phyloP scores from a whole-genome alignment of 75 land plant genomes.

The Gnetum montanum region DNA sequence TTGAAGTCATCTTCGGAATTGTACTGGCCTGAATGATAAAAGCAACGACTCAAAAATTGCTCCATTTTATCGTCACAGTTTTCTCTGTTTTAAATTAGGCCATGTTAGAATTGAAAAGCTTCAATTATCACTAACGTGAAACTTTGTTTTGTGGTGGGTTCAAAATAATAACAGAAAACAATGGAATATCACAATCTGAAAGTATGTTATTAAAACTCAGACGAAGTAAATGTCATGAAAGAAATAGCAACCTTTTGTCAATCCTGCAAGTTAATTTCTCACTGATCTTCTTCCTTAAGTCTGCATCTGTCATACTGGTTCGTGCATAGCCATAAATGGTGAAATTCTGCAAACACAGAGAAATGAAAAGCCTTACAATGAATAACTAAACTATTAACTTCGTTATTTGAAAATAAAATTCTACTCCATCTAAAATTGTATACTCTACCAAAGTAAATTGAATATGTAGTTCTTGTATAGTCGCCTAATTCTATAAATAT shows the following conservation, averaged over 20 bases:
- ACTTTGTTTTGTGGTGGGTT: neutral
- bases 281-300: slow-evolving; percentile 74
- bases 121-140: neutral
- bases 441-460: neutral
- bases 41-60: slow-evolving; percentile 63
- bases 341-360: slow-evolving; percentile 31
- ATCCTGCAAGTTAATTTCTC: slow-evolving; percentile 84
- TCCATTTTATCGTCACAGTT: slow-evolving; percentile 78
- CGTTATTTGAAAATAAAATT: too few species aligned
- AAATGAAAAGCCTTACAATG: neutral
- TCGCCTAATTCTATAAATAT: too few species aligned
- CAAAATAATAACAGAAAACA: neutral
- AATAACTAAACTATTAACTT: too few species aligned
- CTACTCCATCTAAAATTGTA: too few species aligned
- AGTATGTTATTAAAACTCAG: neutral
- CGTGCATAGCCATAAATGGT: slow-evolving; percentile 92
- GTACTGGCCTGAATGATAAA: slow-evolving; percentile 82
- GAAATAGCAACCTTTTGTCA: slow-evolving; percentile 57
- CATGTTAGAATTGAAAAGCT: neutral
- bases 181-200: neutral
- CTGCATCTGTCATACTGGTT: slow-evolving; percentile 80
- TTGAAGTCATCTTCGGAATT: slow-evolving; percentile 62
- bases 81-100: slow-evolving; percentile 29
- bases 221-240: slow-evolving; percentile 46
- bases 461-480: too few species aligned